phyloP scores from a whole-genome alignment of 163 green algal species.

The Scenedesmus sp. region DNA sequence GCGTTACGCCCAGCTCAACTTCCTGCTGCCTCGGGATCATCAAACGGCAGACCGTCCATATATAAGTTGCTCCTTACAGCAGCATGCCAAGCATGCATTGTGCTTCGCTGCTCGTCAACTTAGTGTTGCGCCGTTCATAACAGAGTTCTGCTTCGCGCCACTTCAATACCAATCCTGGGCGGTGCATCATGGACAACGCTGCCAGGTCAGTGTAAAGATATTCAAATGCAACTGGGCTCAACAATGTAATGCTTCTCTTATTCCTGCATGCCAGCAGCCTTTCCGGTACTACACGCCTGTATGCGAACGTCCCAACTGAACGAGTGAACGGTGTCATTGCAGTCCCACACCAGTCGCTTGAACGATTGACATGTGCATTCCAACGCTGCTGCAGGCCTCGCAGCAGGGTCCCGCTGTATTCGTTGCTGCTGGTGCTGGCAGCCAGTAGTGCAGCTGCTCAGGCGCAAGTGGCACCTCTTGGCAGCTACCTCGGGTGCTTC shows the following conservation, averaged over 20 bases:
- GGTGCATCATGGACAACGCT: not conserved
- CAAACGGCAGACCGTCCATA: not conserved
- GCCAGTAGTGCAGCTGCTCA: not conserved
- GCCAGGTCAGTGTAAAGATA: not conserved
- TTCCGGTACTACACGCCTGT: no score
- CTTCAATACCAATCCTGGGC: not conserved
- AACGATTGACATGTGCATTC: no score
- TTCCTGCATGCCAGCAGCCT: no score
- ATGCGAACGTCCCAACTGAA: not conserved
- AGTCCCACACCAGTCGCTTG: no score
- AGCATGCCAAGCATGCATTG: no score
- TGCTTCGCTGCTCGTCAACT: not conserved
- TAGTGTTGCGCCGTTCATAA: not conserved
- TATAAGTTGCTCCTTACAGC: not conserved
- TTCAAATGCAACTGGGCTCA: not conserved
- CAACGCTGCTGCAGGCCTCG: not conserved
- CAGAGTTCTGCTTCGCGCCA: not conserved
- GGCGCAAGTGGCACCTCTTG: not conserved
- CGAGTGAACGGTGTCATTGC: not conserved
- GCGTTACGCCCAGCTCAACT: not conserved
- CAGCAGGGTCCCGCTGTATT: not conserved
- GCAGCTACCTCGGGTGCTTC: constrained; percentile 3
- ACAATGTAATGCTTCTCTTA: not conserved
- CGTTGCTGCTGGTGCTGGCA: not conserved
- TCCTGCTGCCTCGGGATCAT: not conserved